Base-by-base conservation (phyloP, 495 filamentous ascomycete genomes). In the Neurospora sp. region DNA sequence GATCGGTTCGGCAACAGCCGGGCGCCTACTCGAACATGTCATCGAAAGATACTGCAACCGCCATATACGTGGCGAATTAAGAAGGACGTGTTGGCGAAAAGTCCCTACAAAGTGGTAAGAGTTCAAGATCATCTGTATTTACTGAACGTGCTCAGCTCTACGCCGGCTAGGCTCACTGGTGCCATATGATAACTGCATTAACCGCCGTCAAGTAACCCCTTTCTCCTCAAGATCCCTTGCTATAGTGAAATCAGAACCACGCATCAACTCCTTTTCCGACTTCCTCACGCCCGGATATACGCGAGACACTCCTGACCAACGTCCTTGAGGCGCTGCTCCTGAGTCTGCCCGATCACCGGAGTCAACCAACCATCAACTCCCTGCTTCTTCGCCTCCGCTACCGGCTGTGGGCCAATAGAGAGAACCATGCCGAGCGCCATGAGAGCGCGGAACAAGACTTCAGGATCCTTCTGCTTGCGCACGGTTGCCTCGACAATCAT, bases 381-480 rank as follows among this genome's bases (percentile, higher is more conserved):
- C 68, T 85, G 84, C n/a, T 87, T 79, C 72, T 76, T 79, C 20
- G 81, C 83, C 68, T 82, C 75, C 5, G 84, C 77, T 78, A 81
- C 42, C 82, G 84, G 70, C 87, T 88, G 11, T 79, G 83, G 68
- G 83, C 86, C 76, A 5, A 89, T 80, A 7, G 81, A 82, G 20
- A 93, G 78, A 37, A 98, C 78, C 39, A 94, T 98, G 0, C 96
- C 96, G 1, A 91, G 77, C 1, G 92, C 93, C 22, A 97, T 94
- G 14, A 98, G 85, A 7, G 89, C 89, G 53, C 96, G 86, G 82
- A 93, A 98, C 37, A 94, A 82, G 10, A 91, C 91, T 80, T 99
- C 96, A 0, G 89, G 88, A 75, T 98, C 95, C 10, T 83, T 88
- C 72, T 93, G 90, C 9, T 80, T 84, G 16, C 81, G 78, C 3